Base-by-base conservation (phyloP, 176 grass and related monocot species). In the Hsuehochloa calcarea region DNA sequence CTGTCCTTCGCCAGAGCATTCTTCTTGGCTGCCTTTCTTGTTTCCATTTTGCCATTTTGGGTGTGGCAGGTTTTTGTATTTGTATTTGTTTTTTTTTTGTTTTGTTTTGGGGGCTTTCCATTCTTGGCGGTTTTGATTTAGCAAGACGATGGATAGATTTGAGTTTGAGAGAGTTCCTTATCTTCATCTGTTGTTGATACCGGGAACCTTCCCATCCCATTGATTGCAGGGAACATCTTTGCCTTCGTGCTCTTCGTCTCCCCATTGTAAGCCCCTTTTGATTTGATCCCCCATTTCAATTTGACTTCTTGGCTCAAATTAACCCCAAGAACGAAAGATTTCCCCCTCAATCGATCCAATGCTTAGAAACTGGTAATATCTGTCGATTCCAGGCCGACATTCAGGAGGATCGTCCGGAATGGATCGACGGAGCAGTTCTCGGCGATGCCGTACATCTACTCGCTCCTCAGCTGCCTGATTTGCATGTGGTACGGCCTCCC, bases 391-490 rank as follows among this genome's bases (percentile, higher is more conserved):
- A 99, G 96, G 70, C 96, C 96, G 58, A 96, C 96, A 50, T 96
- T 96, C 82, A 90, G 77, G 86, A 81, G 96, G 85, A 99, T 99
- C 44, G 68, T 96, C 4, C 68, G 78, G 67, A 94, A 96, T 49
- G 86, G 85, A 23, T 96, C 96, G 38, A 99, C 96, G 37, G 96
- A 99, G 91, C 93, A 96, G 45, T 99, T 99, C 91, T 99, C 96
- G 17, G 91, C 83, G 7, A 87, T 88, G 86, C 96, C 96, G 2
- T 99, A 99, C 87, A 83, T 99, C 19, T 99, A 99, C 88, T 99
- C 96, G 37, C 85, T 99, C 20, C 86, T 99, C 74, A 99, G 88
- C 72, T 99, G 96, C 87, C 89, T 99, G 31, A 93, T 99, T 79
- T 99, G 96, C 77, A 79, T 92, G 86, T 99, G 93, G 96, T 99